Evolutionary conservation across 73 alveolate genomes (phyloP), one percentile per base, ranked within the genome.

Genomic region (Stentor roeselii): DNA sequence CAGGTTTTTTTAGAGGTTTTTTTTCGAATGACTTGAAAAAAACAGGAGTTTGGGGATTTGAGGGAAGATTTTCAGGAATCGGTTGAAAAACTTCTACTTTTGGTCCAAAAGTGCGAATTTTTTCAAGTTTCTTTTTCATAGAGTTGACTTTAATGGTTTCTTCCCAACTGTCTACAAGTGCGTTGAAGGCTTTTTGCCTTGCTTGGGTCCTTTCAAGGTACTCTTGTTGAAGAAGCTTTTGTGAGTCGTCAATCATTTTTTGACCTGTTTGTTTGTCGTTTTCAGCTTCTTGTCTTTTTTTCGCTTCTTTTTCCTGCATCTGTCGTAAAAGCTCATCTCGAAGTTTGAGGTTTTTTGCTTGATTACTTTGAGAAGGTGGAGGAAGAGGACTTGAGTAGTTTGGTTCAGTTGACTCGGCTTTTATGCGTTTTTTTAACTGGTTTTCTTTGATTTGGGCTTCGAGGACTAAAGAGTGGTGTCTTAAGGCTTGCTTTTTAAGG

Each of bases 361-460:
- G n/a, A n/a, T n/a, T n/a, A n/a, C n/a, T n/a, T n/a, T n/a, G n/a
- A n/a, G n/a, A n/a, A n/a, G n/a, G n/a, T 6, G 67, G 67, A 11
- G 67, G 6, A 11, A 21, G 67, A 50, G 67, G 6, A 21, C 67
- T 50, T 6, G 67, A 21, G 67, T 50, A 50, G 67, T 50, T 50
- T 11, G 67, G 67, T 50, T 50, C 30, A 50, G 67, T 6, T 11
- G 30, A 11, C 21, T 50, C 67, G 21, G 6, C 30, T 11, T 50
- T 50, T 50, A 50, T 50, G 6, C 21, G 67, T 50, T 50, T 50
- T 50, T 50, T 50, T 50, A 50, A 21, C 6, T 50, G 67, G 6
- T 50, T 50, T 50, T 50, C 67, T 50, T 50, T 50, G 67, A 50
- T 50, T 50, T 50, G 67, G 67, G 67, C 67, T 50, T 50, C 30